Percentiles rank a stretch among this genome's conserved stretches.
Conservation (phyloP, 1,284 basidiomycete genomes). For the Trichosporon sp. region DNA sequence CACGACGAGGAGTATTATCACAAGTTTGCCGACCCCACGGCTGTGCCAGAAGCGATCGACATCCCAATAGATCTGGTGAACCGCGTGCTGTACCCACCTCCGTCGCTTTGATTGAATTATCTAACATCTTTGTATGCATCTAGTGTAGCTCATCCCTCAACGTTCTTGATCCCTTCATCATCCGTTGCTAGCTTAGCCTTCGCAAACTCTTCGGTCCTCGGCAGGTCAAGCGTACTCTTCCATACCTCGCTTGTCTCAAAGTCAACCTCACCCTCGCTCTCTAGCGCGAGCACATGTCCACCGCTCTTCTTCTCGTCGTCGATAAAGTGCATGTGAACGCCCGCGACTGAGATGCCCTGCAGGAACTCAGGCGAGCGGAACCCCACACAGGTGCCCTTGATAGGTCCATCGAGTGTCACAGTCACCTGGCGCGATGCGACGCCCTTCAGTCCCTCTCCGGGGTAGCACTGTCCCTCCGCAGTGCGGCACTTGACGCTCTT, state of each 20-base stretch:
- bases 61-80: conserved; percentile 76
- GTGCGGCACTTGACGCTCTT: conserved; percentile 12
- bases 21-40: conserved; percentile 42
- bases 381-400: conserved; percentile 12
- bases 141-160: conserved; percentile 8
- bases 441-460: conserved; percentile 9
- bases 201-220: conserved; percentile 9
- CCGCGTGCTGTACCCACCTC: conserved; percentile 56
- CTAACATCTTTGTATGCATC: conserved; percentile 1
- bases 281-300: conserved; percentile 17
- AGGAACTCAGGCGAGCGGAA: conserved; percentile 16
- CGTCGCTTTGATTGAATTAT: not conserved
- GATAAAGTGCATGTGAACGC: conserved; percentile 21
- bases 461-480: conserved; percentile 14
- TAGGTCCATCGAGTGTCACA: conserved; percentile 1
- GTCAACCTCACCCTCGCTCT: conserved; percentile 16
- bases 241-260: conserved; percentile 10
- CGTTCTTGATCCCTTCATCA: conserved; percentile 9
- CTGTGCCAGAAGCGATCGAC: conserved; percentile 65
- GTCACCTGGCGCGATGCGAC: conserved; percentile 11
- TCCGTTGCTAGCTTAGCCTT: conserved; percentile 10
- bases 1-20: conserved; percentile 25
- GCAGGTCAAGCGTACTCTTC: conserved; percentile 12
- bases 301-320: conserved; percentile 8
- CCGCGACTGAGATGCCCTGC: conserved; percentile 14